phyloP scores from a whole-genome alignment of 441 rosid genomes.

The Brassica balearica region DNA sequence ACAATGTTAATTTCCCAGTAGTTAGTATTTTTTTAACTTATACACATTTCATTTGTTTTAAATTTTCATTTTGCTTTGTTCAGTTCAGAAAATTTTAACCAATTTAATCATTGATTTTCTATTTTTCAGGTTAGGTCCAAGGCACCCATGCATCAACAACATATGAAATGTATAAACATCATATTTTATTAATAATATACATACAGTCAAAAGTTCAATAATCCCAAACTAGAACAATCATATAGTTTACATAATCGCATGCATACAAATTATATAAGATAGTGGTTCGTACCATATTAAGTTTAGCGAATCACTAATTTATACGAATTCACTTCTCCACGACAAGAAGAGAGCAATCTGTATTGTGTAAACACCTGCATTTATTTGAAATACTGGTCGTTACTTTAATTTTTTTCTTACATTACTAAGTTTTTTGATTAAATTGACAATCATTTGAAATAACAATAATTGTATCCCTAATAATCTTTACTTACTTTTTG shows the following conservation, averaged over 20 bases:
- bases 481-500: conserved; percentile 38
- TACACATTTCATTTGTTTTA: too few relatives aligned
- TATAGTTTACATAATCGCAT: conserved; percentile 17
- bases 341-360: conserved; percentile 54
- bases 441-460: not conserved
- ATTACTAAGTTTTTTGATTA: not conserved
- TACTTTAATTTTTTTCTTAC: not conserved
- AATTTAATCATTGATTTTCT: too few relatives aligned
- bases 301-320: not conserved
- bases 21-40: too few relatives aligned
- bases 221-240: conserved; percentile 3
- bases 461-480: not conserved
- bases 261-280: not conserved
- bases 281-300: not conserved
- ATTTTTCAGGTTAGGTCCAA: too few relatives aligned
- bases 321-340: conserved; percentile 36
- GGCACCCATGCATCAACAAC: too few relatives aligned
- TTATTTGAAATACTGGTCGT: not conserved
- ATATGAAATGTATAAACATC: not conserved
- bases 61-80: too few relatives aligned
- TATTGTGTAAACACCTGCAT: conserved; percentile 44
- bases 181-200: not conserved
- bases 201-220: conserved; percentile 23
- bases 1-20: too few relatives aligned
- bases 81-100: too few relatives aligned